A percentile compares a stretch with the other conserved stretches of the same genome.
Conservation (phyloP, 75 land plant genomes). For the Cryptomeria japonica region DNA sequence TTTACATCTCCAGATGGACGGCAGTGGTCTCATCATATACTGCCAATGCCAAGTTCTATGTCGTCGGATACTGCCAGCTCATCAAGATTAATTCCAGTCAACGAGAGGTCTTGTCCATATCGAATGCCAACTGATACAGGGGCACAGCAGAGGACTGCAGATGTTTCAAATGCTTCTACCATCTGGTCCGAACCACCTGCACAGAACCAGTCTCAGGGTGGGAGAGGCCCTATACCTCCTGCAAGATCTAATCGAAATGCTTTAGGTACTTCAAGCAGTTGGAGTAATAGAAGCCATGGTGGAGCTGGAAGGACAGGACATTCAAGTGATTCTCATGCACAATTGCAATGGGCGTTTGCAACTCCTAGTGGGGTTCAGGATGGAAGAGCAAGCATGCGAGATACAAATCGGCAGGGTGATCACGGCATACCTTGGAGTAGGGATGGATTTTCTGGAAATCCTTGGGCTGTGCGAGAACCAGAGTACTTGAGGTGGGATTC, state of each 20-base stretch:
- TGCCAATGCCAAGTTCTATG: not conserved
- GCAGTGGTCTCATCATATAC: not conserved
- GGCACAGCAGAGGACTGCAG: not conserved
- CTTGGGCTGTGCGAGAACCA: not conserved
- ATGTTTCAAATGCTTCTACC: not conserved
- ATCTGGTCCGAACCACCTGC: not conserved
- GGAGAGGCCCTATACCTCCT: not conserved
- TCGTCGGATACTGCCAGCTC: not conserved
- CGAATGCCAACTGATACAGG: not conserved
- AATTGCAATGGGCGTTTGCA: not conserved
- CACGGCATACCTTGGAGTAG: constrained; percentile 3
- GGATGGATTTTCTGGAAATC: not conserved
- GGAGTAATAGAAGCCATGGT: not conserved
- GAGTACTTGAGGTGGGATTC: not conserved
- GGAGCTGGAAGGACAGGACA: not conserved
- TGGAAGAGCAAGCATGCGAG: not conserved
- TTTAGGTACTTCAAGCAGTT: not conserved
- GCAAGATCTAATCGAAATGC: not conserved
- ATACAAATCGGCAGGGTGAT: constrained; percentile 6
- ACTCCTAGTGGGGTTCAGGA: not conserved
- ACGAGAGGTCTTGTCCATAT: not conserved
- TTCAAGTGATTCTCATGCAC: not conserved
- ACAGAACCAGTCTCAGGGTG: not conserved
- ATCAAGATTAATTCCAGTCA: not conserved
- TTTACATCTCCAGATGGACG: not conserved